Conservation (phyloP, 805 yeast genomes). For the Ascoidea rubescens region DNA sequence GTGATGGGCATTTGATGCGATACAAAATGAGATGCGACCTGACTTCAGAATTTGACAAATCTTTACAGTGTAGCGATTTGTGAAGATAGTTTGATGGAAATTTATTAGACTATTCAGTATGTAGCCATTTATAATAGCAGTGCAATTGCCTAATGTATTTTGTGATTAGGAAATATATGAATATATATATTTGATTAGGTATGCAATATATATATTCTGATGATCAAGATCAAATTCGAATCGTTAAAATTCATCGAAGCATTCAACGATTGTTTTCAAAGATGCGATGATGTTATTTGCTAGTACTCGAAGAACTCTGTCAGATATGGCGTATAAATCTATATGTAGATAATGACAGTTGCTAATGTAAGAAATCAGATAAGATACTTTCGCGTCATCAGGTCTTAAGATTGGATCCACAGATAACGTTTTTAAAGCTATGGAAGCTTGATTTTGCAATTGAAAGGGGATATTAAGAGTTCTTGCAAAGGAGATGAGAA, state of each 20-base stretch:
- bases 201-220: background rate
- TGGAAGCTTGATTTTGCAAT: background rate
- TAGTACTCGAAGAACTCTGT: constrained; percentile 1
- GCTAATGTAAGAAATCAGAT: background rate
- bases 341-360: background rate
- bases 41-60: too few species aligned
- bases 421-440: background rate
- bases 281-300: constrained; percentile 2
- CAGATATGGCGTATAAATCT: constrained; percentile 1
- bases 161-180: background rate
- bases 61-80: too few species aligned
- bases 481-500: background rate
- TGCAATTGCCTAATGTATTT: background rate
- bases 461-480: background rate
- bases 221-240: background rate
- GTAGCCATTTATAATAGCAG: background rate
- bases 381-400: too few species aligned
- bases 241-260: constrained; percentile 1
- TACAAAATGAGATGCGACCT: too few species aligned
- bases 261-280: constrained; percentile 3
- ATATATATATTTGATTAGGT: too few species aligned
- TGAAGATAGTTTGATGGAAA: too few species aligned
- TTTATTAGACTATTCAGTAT: too few species aligned
- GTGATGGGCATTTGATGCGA: too few species aligned
- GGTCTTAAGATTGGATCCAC: background rate